Percentiles rank a stretch among this genome's conserved stretches.
phyloP scores from a whole-genome alignment of 1,284 basidiomycete genomes.

The Uromyces viciae-fabae region DNA sequence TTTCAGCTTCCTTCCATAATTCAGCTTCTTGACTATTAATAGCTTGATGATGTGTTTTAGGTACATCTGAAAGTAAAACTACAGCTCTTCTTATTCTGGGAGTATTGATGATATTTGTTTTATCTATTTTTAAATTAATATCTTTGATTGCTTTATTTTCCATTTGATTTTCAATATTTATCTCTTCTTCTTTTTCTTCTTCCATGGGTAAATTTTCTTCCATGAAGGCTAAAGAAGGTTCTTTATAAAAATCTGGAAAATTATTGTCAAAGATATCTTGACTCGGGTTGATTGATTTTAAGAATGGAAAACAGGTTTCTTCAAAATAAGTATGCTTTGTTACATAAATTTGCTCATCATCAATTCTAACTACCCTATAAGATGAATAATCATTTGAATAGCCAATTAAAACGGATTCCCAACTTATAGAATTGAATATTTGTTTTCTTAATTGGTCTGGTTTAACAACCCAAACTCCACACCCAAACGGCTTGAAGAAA shows the following conservation, averaged over 20 bases:
- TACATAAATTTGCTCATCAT: background rate
- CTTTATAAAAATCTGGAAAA: too few species aligned
- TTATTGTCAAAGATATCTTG: background rate
- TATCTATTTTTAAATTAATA: too few species aligned
- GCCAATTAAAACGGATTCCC: background rate
- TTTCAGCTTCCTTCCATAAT: background rate
- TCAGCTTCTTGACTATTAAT: background rate
- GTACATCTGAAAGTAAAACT: background rate
- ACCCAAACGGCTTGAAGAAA: background rate
- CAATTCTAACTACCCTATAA: background rate
- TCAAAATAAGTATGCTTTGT: background rate
- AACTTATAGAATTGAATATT: background rate
- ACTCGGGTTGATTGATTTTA: background rate
- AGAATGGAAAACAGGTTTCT: background rate
- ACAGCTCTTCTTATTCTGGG: too few species aligned
- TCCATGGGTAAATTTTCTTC: too few species aligned
- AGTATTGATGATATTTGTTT: too few species aligned
- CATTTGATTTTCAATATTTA: too few species aligned
- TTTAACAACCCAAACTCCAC: background rate
- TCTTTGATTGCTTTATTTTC: too few species aligned
- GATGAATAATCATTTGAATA: background rate
- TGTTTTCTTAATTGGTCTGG: background rate
- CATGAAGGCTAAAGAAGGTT: too few species aligned
- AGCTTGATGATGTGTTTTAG: background rate
- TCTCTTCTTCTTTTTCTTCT: too few species aligned